Evolutionary conservation across 2,329 filamentous ascomycete genomes (phyloP).

Genomic region (Trichoderma arundinaceum): DNA sequence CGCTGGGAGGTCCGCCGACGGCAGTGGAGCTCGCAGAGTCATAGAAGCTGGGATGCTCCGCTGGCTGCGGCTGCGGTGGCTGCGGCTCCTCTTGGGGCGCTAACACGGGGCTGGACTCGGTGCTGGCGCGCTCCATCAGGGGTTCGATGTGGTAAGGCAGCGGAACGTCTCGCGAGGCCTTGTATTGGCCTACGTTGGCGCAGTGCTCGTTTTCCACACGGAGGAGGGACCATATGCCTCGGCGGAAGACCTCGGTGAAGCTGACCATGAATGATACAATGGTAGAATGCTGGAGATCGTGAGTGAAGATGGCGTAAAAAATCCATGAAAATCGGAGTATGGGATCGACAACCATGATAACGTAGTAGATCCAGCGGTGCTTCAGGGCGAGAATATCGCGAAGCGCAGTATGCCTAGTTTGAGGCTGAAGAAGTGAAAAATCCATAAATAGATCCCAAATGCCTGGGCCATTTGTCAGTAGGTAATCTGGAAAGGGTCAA

Average conservation of each 20-base stretch:
- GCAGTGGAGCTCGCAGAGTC: constrained; percentile 35
- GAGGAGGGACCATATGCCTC: constrained; percentile 90
- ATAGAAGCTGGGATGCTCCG: constrained; percentile 15
- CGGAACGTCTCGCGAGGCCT: constrained; percentile 85
- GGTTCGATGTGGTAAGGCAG: constrained; percentile 75
- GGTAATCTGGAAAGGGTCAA: no score
- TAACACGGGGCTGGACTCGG: constrained; percentile 39
- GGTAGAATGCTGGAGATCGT: constrained; percentile 81
- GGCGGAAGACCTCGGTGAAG: constrained; percentile 78
- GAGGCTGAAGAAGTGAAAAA: constrained; percentile 85
- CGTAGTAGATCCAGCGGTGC: constrained; percentile 81
- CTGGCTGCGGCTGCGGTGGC: constrained; percentile 12
- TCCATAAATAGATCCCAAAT: constrained; percentile 98
- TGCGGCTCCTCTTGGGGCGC: constrained; percentile 32
- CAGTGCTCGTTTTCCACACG: constrained; percentile 98
- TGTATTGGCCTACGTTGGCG: constrained; percentile 86
- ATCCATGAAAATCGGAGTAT: constrained; percentile 93
- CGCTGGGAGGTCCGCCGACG: constrained; percentile 35
- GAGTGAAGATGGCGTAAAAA: constrained; percentile 84
- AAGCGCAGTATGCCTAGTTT: constrained; percentile 69
- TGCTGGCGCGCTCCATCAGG: constrained; percentile 51
- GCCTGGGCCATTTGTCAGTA: constrained; percentile 48
- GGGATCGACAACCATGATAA: constrained; percentile 81
- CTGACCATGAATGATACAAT: constrained; percentile 79
- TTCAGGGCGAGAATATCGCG: constrained; percentile 83